phyloP scores from a whole-genome alignment of 2,329 filamentous ascomycete genomes.

The Meredithiella fracta region DNA sequence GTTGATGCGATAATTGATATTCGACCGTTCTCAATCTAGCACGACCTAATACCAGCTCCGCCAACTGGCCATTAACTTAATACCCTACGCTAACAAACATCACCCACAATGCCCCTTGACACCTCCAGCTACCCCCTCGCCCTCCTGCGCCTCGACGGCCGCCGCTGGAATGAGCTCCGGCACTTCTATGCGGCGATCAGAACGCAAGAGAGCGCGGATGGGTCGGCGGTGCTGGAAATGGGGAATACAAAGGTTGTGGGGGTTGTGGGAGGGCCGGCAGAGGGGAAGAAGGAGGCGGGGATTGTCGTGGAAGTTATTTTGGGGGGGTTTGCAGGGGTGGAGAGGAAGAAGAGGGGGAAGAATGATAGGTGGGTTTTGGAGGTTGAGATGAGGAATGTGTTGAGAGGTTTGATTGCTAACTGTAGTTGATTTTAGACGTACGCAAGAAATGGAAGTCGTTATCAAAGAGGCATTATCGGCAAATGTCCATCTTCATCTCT shows the following conservation, averaged over 20 bases:
- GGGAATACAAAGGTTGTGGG: constrained; percentile 96
- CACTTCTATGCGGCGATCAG: constrained; percentile 76
- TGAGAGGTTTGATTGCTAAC: neutral
- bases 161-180: constrained; percentile 94
- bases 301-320: constrained; percentile 71
- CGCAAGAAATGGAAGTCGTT: constrained; percentile 63
- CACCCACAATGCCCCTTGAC: constrained; percentile 70
- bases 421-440: constrained; percentile 39
- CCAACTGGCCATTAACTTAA: neutral
- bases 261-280: constrained; percentile 71
- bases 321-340: constrained; percentile 75
- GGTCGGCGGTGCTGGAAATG: constrained; percentile 87
- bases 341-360: constrained; percentile 59
- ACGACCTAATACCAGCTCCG: neutral
- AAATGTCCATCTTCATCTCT: constrained; percentile 71
- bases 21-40: too few species aligned
- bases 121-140: constrained; percentile 82
- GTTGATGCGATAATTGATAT: too few species aligned
- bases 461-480: constrained; percentile 61
- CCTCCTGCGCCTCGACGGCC: constrained; percentile 64
- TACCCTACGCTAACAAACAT: neutral
- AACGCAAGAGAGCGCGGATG: constrained; percentile 83
- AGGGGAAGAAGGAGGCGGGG: constrained; percentile 37
- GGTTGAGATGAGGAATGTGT: neutral
- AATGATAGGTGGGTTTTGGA: constrained; percentile 65